phyloP scores from a whole-genome alignment of 768 basidiomycete species.

The Leccinum truebloodii region DNA sequence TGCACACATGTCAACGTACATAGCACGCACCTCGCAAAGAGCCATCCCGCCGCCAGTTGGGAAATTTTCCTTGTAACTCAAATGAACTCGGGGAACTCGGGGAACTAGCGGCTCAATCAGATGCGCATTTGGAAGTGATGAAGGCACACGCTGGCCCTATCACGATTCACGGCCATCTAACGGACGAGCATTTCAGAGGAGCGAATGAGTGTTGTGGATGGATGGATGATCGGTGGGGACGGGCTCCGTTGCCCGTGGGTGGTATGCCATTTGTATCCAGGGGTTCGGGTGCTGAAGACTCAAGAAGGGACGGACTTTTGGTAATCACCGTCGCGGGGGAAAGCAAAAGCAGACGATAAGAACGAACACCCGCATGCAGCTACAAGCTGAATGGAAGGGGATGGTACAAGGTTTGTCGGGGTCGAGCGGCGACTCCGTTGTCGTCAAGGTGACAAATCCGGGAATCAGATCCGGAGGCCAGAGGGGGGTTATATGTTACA shows the following conservation, averaged over 20 bases:
- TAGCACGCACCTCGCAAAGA: background rate
- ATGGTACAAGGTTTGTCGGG: background rate
- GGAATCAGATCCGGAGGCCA: background rate
- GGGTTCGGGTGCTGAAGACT: background rate
- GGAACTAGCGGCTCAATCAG: background rate
- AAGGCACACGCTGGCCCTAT: background rate
- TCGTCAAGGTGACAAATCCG: background rate
- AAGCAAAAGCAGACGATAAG: background rate
- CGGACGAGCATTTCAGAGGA: background rate
- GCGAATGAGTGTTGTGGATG: background rate
- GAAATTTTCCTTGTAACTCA: background rate
- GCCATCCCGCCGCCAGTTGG: background rate
- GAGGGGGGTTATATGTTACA: background rate
- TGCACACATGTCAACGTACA: background rate
- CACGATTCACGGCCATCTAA: background rate
- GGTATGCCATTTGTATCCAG: background rate
- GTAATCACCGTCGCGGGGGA: background rate
- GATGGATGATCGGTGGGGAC: background rate
- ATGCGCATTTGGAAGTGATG: background rate
- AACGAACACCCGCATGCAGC: background rate
- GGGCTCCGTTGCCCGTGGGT: background rate
- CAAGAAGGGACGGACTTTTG: background rate
- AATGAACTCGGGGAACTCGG: background rate
- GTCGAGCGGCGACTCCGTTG: background rate
- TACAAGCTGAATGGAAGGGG: background rate